These are phyloP conservation scores for Cutaneotrichosporon cavernicola DNA, from an alignment of 1,284 basidiomycete species.

Conservation along the genomic window DNA sequence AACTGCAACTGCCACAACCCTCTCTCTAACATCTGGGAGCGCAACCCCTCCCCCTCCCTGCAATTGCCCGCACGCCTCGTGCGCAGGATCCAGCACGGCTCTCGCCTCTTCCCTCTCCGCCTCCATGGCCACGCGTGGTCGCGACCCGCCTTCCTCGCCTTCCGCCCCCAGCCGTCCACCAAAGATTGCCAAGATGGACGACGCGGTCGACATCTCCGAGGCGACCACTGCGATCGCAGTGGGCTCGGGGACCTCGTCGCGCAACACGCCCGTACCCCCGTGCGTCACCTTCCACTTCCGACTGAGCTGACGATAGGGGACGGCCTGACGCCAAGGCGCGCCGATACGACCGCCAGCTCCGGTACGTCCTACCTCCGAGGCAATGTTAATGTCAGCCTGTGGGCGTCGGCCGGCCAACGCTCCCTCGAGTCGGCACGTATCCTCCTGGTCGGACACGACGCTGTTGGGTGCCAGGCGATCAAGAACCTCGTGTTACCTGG, in stretches of 20 bases:
- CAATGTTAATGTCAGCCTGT: slow-evolving; percentile 62
- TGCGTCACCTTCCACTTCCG: background rate
- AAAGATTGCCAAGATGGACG: slow-evolving; percentile 49
- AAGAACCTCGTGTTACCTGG: slow-evolving; percentile 95
- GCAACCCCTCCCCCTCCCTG: background rate
- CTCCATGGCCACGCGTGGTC: slow-evolving; percentile 18
- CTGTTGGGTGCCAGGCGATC: slow-evolving; percentile 78
- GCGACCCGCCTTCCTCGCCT: slow-evolving; percentile 22
- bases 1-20: background rate
- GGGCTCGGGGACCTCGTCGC: slow-evolving; percentile 19
- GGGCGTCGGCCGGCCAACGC: slow-evolving; percentile 91
- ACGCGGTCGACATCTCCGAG: slow-evolving; percentile 41
- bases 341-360: slow-evolving; percentile 85
- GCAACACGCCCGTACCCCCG: slow-evolving; percentile 22
- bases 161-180: slow-evolving; percentile 21
- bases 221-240: slow-evolving; percentile 31
- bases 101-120: slow-evolving; percentile 1
- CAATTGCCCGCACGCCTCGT: background rate
- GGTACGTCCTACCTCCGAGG: slow-evolving; percentile 57
- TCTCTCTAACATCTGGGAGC: background rate
- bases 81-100: slow-evolving; percentile 3
- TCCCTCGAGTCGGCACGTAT: slow-evolving; percentile 82
- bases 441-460: slow-evolving; percentile 74
- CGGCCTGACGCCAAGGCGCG: slow-evolving; percentile 80
- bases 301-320: slow-evolving; percentile 30